Evolutionary conservation across 768 basidiomycete species (phyloP).

Genomic region (Termitomyces sp.): DNA sequence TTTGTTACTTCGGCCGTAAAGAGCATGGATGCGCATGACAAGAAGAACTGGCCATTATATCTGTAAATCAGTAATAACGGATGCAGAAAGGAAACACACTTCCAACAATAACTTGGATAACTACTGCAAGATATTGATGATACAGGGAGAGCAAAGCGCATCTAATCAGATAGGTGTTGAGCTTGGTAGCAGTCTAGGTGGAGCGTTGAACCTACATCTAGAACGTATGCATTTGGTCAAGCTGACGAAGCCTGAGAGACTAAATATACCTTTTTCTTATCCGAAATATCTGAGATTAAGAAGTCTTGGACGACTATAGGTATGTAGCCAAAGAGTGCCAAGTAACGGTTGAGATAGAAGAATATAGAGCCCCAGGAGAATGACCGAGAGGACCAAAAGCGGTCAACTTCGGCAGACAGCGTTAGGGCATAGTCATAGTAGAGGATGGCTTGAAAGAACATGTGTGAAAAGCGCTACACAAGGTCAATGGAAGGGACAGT

Average conservation of each 20-base stretch:
- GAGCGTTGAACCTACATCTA: neutral
- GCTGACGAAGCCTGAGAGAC: too few species aligned
- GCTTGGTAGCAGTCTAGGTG: neutral
- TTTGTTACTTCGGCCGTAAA: slow-evolving; percentile 25
- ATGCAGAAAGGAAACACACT: slow-evolving; percentile 16
- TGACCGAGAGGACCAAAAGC: slow-evolving; percentile 33
- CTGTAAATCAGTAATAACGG: neutral
- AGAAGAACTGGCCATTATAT: slow-evolving; percentile 11
- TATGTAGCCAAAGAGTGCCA: slow-evolving; percentile 31
- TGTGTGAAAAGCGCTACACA: neutral
- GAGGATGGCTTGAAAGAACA: slow-evolving; percentile 25
- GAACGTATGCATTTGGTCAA: neutral
- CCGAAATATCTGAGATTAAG: slow-evolving; percentile 18
- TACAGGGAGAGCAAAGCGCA: slow-evolving; percentile 17
- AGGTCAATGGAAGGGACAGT: neutral
- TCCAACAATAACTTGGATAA: slow-evolving; percentile 30
- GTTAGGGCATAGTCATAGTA: slow-evolving; percentile 49
- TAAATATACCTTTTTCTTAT: slow-evolving; percentile 18
- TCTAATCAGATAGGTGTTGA: slow-evolving; percentile 7
- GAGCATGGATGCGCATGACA: slow-evolving; percentile 34
- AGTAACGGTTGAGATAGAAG: slow-evolving; percentile 41
- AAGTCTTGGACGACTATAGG: slow-evolving; percentile 29
- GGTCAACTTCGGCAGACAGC: slow-evolving; percentile 32
- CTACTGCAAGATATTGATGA: slow-evolving; percentile 25
- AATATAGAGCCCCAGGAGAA: slow-evolving; percentile 28